Base-by-base conservation (phyloP, 2,329 filamentous ascomycete genomes). In the Didymella pomorum region DNA sequence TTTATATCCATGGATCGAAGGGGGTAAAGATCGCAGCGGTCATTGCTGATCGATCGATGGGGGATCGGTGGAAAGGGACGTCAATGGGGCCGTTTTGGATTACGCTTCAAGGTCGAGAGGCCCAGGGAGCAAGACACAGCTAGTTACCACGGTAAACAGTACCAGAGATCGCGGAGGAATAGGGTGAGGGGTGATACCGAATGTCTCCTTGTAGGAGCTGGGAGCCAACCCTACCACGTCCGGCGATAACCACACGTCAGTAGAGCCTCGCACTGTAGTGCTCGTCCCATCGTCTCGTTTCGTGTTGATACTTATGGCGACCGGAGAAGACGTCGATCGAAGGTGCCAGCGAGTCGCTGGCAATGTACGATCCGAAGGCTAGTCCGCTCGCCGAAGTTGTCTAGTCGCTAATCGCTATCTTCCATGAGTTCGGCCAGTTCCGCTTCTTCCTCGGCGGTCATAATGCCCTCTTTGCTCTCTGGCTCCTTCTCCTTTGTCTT, bases 371-470 rank as follows among this genome's bases (percentile, higher is more conserved):
- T 60, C 62, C 63, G 58, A 64, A 60, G 62, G 57, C 62, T 52
- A 46, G 45, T 62, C 63, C 59, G 64, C 61, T 65, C 62, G 65
- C 63, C 61, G 48, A 46, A 48, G 57, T 44, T 56, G 59, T 63
- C 67, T 71, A 75, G 44, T 91, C 88, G 66, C 85, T 83, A 75
- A 42, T 91, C 88, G 66, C 86, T 83, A 62, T 92, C 89, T 56
- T 89, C 92, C 91, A 99, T 91, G 74, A 99, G 79, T 64, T 93
- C 95, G 14, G 92, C 93, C 64, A 99, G 81, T 76, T 98, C 95
- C 4, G 90, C 89, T 77, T 98, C 94, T 76, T 99, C 95, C 68
- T 98, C 94, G 12, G 87, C 89, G 5, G 93, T 97, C 77, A 97
- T 80, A 71, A 88, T 60, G 37, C 80, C 74, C 6, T 82, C 80